These are phyloP conservation scores for Colletotrichum chrysophilum DNA, from an alignment of 2,329 filamentous ascomycete species.

Conservation along the genomic window DNA sequence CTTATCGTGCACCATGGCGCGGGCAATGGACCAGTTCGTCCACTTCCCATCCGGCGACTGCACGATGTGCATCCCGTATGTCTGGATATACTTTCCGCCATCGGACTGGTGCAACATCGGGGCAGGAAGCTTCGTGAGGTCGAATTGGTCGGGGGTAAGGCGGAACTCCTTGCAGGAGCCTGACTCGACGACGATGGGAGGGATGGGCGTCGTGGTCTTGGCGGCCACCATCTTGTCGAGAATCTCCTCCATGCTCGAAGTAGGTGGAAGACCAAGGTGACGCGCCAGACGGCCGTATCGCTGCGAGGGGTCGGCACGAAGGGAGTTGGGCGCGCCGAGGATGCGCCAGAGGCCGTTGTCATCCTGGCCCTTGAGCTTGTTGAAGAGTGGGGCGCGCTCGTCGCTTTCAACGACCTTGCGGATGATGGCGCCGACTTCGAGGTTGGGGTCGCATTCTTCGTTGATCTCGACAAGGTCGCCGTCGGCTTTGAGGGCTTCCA, in stretches of 20 bases:
- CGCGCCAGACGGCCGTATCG: conserved; percentile 46
- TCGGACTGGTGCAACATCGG: conserved; percentile 49
- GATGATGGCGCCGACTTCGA: conserved; percentile 53
- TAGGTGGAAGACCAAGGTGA: conserved; percentile 44
- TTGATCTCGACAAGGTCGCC: conserved; percentile 50
- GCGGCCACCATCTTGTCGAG: conserved; percentile 45
- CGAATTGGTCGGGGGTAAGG: conserved; percentile 42
- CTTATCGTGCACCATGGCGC: conserved; percentile 51
- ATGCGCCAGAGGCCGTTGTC: conserved; percentile 52
- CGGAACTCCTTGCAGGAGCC: conserved; percentile 49
- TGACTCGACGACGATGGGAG: conserved; percentile 34
- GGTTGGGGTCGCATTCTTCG: conserved; percentile 44
- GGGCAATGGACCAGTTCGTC: conserved; percentile 52
- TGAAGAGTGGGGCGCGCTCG: conserved; percentile 55
- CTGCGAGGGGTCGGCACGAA: conserved; percentile 35
- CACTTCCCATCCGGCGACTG: conserved; percentile 49
- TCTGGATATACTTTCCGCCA: conserved; percentile 56
- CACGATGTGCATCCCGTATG: conserved; percentile 53
- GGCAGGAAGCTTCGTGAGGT: conserved; percentile 45
- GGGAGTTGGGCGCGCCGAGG: conserved; percentile 46
- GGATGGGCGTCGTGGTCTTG: conserved; percentile 33
- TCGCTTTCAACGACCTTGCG: conserved; percentile 48
- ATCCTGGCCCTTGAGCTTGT: conserved; percentile 50
- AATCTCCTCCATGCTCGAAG: conserved; percentile 40
- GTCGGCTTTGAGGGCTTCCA: conserved; percentile 46